Evolutionary conservation across 2,329 filamentous ascomycete genomes (phyloP).

Genomic region (Tolypocladium album): DNA sequence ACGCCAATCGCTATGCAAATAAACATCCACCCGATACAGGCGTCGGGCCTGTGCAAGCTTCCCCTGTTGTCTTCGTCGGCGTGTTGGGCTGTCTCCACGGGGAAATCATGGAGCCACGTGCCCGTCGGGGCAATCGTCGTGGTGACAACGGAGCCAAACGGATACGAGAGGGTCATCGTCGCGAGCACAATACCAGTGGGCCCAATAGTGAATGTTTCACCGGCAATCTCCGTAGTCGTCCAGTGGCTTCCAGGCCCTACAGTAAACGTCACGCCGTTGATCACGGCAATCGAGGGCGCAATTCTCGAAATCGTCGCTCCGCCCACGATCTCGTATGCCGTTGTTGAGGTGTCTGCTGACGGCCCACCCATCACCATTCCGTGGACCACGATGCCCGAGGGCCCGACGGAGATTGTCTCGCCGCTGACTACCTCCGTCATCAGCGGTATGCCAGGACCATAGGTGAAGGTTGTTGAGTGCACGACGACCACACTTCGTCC

Average conservation of each 20-base stretch:
- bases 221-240: conserved; percentile 35
- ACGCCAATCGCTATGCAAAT: conserved; percentile 30
- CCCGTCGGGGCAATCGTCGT: conserved; percentile 26
- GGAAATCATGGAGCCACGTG: conserved; percentile 10
- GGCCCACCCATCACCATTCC: conserved; percentile 32
- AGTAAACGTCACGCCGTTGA: conserved; percentile 39
- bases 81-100: conserved; percentile 14
- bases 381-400: conserved; percentile 29
- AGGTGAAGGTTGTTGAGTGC: conserved; percentile 32
- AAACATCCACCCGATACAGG: conserved; percentile 8
- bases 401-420: conserved; percentile 39
- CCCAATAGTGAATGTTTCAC: conserved; percentile 39
- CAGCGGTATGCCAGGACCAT: conserved; percentile 23
- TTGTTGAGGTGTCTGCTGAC: conserved; percentile 21
- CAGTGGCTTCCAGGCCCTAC: conserved; percentile 32
- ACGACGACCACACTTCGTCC: conserved; percentile 30
- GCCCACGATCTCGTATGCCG: conserved; percentile 36
- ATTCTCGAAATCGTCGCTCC: conserved; percentile 41
- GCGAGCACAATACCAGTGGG: conserved; percentile 35
- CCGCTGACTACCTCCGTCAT: conserved; percentile 33
- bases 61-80: conserved; percentile 12
- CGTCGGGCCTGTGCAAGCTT: conserved; percentile 3
- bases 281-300: conserved; percentile 35
- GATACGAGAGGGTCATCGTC: conserved; percentile 32
- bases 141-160: conserved; percentile 32